A percentile compares a stretch with the other conserved stretches of the same genome.
These are phyloP conservation scores for Backusella liffmaniae DNA, from an alignment of 192 early-diverging fungal genomes.

Conservation along the genomic window DNA sequence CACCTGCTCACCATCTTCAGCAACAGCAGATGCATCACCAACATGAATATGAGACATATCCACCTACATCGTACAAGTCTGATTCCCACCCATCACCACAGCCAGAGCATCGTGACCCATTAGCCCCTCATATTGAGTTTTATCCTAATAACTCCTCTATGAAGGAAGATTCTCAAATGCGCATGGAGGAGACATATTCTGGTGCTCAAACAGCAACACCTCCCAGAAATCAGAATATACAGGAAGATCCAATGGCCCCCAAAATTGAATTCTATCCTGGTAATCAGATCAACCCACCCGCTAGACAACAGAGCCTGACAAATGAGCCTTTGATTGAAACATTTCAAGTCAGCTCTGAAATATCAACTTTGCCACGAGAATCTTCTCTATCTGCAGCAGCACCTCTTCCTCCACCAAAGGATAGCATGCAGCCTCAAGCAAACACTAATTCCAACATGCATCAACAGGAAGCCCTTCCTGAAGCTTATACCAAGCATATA, in stretches of 20 bases:
- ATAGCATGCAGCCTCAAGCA: background rate
- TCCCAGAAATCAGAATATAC: background rate
- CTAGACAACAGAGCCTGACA: background rate
- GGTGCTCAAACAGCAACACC: background rate
- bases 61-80: background rate
- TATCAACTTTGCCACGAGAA: background rate
- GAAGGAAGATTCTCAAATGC: background rate
- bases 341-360: background rate
- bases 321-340: background rate
- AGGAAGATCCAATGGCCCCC: background rate
- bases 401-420: background rate
- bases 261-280: slow-evolving; percentile 5
- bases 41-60: background rate
- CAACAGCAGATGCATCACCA: background rate
- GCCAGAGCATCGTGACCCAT: background rate
- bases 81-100: background rate
- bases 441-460: background rate
- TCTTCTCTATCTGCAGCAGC: background rate
- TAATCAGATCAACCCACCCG: background rate
- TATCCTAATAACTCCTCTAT: background rate
- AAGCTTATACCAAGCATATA: background rate
- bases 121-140: slow-evolving; percentile 1
- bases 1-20: background rate
- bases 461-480: background rate
- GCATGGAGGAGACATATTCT: background rate